Evolutionary conservation across 2,329 filamentous ascomycete genomes (phyloP).

Genomic region (Aspergillus vadensis): DNA sequence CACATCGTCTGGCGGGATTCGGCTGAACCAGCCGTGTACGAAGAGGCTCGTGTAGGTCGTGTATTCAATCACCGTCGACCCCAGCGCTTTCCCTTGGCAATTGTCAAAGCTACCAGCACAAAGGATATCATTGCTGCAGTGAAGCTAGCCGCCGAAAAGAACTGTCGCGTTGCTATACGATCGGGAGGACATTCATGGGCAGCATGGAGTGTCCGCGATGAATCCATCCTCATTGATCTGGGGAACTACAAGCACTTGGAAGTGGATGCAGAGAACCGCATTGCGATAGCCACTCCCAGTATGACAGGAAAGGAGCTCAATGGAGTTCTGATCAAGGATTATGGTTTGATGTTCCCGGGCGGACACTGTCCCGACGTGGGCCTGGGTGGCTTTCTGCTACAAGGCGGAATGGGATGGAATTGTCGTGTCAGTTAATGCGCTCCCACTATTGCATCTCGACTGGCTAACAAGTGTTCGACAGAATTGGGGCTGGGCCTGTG

Average conservation of each 20-base stretch:
- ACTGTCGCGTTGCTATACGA: conserved; percentile 48
- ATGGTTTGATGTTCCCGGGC: conserved; percentile 53
- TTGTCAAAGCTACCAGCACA: conserved; percentile 43
- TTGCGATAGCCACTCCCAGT: conserved; percentile 50
- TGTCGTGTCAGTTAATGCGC: conserved; percentile 45
- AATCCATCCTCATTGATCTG: conserved; percentile 49
- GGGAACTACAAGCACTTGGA: conserved; percentile 44
- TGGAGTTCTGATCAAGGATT: conserved; percentile 18
- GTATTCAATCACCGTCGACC: conserved; percentile 51
- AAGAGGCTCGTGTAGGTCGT: conserved; percentile 42
- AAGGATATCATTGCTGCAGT: conserved; percentile 43
- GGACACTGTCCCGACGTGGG: conserved; percentile 61
- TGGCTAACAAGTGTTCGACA: conserved; percentile 18
- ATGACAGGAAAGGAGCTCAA: conserved; percentile 46
- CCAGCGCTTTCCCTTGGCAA: conserved; percentile 43
- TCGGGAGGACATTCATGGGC: conserved; percentile 55
- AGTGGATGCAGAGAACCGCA: conserved; percentile 42
- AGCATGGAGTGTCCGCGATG: conserved; percentile 53
- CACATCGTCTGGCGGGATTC: conserved; percentile 29
- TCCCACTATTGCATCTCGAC: too few relatives aligned
- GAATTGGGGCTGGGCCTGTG: conserved; percentile 61
- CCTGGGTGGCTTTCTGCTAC: conserved; percentile 57
- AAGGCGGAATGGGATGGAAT: conserved; percentile 55
- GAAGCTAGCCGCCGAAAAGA: conserved; percentile 37
- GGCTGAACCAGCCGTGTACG: conserved; percentile 31